phyloP scores from a whole-genome alignment of 441 rosid genomes.

The Omphalea diandra region DNA sequence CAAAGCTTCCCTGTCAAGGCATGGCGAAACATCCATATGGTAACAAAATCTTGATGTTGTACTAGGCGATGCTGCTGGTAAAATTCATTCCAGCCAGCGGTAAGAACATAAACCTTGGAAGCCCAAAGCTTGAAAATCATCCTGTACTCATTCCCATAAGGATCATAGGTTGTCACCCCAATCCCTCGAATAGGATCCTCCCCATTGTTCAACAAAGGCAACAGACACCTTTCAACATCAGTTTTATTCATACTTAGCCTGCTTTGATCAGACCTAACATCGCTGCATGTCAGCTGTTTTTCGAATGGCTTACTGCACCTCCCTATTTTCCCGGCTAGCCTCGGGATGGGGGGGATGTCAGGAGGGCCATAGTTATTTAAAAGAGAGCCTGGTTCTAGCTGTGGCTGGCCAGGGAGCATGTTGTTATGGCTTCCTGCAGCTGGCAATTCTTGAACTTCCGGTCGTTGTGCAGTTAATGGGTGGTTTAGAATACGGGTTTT shows the following conservation, averaged over 20 bases:
- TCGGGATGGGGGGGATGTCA: not conserved
- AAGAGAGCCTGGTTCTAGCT: not conserved
- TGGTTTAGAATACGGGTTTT: not conserved
- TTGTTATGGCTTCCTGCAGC: not conserved
- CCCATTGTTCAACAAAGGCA: conserved; percentile 23
- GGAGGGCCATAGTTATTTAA: not conserved
- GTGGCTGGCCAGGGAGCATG: not conserved
- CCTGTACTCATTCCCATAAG: conserved; percentile 16
- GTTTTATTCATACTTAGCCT: conserved; percentile 26
- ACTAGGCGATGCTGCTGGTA: not conserved
- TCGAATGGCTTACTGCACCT: conserved; percentile 24
- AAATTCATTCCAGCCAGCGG: conserved; percentile 24
- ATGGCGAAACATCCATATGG: conserved; percentile 4
- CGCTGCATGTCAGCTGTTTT: conserved; percentile 30
- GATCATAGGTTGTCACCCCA: conserved; percentile 21
- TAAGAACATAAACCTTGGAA: conserved; percentile 20
- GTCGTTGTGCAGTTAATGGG: not conserved
- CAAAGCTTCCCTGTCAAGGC: not conserved
- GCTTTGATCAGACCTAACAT: conserved; percentile 19
- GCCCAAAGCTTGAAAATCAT: conserved; percentile 27
- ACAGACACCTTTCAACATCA: not conserved
- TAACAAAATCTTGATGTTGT: conserved; percentile 7
- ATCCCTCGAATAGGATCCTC: conserved; percentile 19
- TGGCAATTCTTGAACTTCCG: not conserved
- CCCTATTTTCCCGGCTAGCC: conserved; percentile 21